Evolutionary conservation across 2,329 filamentous ascomycete genomes (phyloP).

Genomic region (Sodiomyces alkalinus): DNA sequence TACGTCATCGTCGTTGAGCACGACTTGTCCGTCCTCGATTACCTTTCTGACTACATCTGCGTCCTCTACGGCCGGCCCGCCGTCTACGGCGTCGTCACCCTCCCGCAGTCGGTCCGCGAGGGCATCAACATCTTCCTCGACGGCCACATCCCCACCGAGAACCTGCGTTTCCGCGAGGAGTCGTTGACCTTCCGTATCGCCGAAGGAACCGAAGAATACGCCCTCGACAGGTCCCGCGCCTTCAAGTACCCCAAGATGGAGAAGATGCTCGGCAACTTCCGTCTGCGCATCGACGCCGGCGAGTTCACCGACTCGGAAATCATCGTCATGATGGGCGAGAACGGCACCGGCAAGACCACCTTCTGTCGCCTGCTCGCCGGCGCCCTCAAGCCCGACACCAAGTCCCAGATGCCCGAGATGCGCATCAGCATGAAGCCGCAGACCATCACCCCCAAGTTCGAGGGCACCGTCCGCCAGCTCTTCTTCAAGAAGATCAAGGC

Average conservation of each 20-base stretch:
- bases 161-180: slow-evolving; percentile 94
- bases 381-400: slow-evolving; percentile 77
- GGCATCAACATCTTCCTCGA: slow-evolving; percentile 99
- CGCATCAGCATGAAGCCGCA: slow-evolving; percentile 99
- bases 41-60: slow-evolving; percentile 96
- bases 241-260: slow-evolving; percentile 84
- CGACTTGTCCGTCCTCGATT: slow-evolving; percentile 96
- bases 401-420: slow-evolving; percentile 71
- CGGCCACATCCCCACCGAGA: slow-evolving; percentile 95
- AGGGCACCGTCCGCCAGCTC: slow-evolving; percentile 88
- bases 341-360: slow-evolving; percentile 97
- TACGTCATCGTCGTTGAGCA: slow-evolving; percentile 99
- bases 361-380: slow-evolving; percentile 96
- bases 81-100: slow-evolving; percentile 92
- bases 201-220: slow-evolving; percentile 78
- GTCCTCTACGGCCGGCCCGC: slow-evolving; percentile 92
- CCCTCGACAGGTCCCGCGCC: slow-evolving; percentile 67
- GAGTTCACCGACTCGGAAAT: slow-evolving; percentile 97
- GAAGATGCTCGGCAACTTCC: slow-evolving; percentile 84
- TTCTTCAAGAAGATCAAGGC: slow-evolving; percentile 99
- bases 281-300: slow-evolving; percentile 65
- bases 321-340: slow-evolving; percentile 99
- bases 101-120: slow-evolving; percentile 91
- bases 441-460: slow-evolving; percentile 97
- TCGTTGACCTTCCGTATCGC: slow-evolving; percentile 89